phyloP scores from a whole-genome alignment of 2,329 filamentous ascomycete genomes.

The Paramyrothecium roridum region DNA sequence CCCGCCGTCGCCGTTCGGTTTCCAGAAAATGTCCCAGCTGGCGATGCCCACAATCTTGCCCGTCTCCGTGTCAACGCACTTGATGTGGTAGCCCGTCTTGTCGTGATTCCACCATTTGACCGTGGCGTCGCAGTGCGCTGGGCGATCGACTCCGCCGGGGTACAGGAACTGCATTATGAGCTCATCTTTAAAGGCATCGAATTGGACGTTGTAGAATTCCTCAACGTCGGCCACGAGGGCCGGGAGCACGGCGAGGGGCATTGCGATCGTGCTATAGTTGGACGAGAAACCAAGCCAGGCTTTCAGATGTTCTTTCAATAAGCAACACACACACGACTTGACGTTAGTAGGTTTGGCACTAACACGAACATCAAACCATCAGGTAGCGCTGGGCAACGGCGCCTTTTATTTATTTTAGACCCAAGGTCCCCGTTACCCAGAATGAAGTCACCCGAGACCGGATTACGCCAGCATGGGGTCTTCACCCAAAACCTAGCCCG shows the following conservation, averaged over 20 bases:
- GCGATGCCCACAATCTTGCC: not conserved
- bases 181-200: not conserved
- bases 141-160: not conserved
- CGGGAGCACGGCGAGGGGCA: not conserved
- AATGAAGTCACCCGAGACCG: no score
- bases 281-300: no score
- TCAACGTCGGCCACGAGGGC: not conserved
- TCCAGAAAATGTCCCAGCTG: not conserved
- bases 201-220: not conserved
- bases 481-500: no score
- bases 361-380: no score
- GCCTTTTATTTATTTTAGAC: no score
- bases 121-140: not conserved
- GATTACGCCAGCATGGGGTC: no score
- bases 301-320: no score
- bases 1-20: not conserved
- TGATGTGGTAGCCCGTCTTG: not conserved
- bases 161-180: not conserved
- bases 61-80: not conserved
- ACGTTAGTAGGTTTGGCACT: no score
- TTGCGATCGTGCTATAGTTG: not conserved
- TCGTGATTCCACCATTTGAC: not conserved
- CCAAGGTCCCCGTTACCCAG: no score
- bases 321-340: no score
- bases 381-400: no score